Conservation (phyloP, 257 asterid species). For the Nicotiana obtusifolia region DNA sequence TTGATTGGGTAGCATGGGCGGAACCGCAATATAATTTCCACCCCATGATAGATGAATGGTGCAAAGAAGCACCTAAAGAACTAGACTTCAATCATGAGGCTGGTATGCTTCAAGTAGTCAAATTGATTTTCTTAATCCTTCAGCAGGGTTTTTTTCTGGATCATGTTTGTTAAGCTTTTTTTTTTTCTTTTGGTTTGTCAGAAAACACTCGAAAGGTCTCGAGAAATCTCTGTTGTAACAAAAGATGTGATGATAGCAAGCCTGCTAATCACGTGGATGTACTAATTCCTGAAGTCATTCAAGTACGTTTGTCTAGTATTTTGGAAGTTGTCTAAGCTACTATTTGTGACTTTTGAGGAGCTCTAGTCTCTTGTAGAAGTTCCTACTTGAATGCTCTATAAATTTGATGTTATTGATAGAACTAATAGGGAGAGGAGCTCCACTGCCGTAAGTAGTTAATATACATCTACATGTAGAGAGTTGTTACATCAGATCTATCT, state of each 20-base stretch:
- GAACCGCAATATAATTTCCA: constrained; percentile 93
- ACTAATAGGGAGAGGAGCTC: neutral
- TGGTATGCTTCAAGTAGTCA: constrained; percentile 44
- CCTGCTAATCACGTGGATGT: constrained; percentile 63
- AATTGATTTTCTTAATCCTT: constrained; percentile 9
- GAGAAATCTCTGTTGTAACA: constrained; percentile 64
- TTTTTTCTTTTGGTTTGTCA: constrained; percentile 35
- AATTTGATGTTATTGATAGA: neutral
- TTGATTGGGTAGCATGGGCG: constrained; percentile 99
- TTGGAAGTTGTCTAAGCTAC: neutral
- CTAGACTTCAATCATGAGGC: constrained; percentile 87
- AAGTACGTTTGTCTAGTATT: constrained; percentile 40
- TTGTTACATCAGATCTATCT: neutral
- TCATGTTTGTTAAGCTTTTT: constrained; percentile 4
- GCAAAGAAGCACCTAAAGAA: constrained; percentile 98
- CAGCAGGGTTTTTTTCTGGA: neutral
- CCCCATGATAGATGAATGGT: constrained; percentile 98
- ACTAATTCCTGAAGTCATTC: constrained; percentile 85
- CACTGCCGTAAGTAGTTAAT: neutral
- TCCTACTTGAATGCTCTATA: constrained; percentile 1
- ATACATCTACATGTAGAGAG: neutral
- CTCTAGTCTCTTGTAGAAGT: neutral
- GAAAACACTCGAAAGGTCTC: constrained; percentile 80
- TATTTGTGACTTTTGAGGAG: neutral
- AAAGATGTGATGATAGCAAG: constrained; percentile 29